These are phyloP conservation scores for Moelleriella libera DNA, from an alignment of 2,329 filamentous ascomycete genomes.

Conservation along the genomic window DNA sequence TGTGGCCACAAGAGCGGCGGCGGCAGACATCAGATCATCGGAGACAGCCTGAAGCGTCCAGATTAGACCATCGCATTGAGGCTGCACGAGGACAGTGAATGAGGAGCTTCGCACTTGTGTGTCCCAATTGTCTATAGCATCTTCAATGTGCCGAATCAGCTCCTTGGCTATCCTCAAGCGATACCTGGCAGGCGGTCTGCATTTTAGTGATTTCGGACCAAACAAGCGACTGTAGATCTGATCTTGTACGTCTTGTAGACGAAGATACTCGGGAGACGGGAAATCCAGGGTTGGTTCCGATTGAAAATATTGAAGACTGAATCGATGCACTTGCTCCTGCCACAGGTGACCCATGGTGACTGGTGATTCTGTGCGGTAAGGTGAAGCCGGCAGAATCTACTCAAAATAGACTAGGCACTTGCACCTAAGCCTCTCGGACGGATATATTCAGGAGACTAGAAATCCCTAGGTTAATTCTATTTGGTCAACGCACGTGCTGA, in stretches of 20 bases:
- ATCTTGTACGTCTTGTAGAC: constrained; percentile 47
- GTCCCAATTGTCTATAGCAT: constrained; percentile 66
- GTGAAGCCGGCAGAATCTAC: too few relatives aligned
- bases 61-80: constrained; percentile 10
- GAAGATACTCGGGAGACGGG: constrained; percentile 44
- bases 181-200: constrained; percentile 55
- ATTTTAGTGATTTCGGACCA: constrained; percentile 35
- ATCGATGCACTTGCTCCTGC: constrained; percentile 24
- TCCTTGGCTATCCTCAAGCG: constrained; percentile 59
- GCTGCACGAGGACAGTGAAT: neutral
- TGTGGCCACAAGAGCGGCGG: constrained; percentile 50
- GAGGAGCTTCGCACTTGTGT: constrained; percentile 55
- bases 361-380: too few relatives aligned
- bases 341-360: too few relatives aligned
- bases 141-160: constrained; percentile 56
- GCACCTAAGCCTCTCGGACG: too few relatives aligned
- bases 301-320: constrained; percentile 70
- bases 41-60: constrained; percentile 54
- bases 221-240: constrained; percentile 56
- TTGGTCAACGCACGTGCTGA: too few relatives aligned
- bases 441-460: too few relatives aligned
- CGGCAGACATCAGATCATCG: constrained; percentile 59
- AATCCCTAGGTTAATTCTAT: too few relatives aligned
- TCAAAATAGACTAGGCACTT: too few relatives aligned
- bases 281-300: constrained; percentile 51